Conservation (phyloP, 2,329 filamentous ascomycete genomes). For the Exophiala sp. region DNA sequence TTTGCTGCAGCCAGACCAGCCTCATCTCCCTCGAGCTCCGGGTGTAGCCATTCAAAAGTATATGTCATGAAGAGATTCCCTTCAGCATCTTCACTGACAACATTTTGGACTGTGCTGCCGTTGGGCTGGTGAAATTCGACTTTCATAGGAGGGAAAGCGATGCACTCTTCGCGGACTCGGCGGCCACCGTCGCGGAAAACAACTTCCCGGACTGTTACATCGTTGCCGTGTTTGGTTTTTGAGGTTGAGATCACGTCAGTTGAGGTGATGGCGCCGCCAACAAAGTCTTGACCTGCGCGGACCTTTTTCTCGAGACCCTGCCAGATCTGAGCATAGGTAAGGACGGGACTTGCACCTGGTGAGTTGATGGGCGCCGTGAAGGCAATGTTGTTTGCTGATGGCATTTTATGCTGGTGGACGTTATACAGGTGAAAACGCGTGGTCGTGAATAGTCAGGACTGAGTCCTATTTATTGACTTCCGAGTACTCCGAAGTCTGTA, state of each 20-base stretch:
- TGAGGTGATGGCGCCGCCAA: slow-evolving; percentile 29
- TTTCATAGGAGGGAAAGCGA: slow-evolving; percentile 27
- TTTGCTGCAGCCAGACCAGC: slow-evolving; percentile 12
- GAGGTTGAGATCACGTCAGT: slow-evolving; percentile 25
- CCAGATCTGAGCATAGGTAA: slow-evolving; percentile 39
- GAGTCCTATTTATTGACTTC: no score
- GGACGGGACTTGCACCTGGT: slow-evolving; percentile 27
- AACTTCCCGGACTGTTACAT: slow-evolving; percentile 29
- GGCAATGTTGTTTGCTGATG: slow-evolving; percentile 34
- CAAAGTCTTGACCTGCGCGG: slow-evolving; percentile 30
- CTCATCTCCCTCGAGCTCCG: slow-evolving; percentile 24
- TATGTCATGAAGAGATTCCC: slow-evolving; percentile 41
- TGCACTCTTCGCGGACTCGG: slow-evolving; percentile 27
- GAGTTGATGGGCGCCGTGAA: slow-evolving; percentile 40
- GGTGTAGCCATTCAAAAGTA: slow-evolving; percentile 40
- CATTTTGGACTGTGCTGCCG: slow-evolving; percentile 31
- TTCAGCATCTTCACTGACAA: slow-evolving; percentile 33
- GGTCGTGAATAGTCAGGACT: no score
- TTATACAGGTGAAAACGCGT: no score
- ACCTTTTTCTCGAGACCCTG: slow-evolving; percentile 32
- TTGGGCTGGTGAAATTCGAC: slow-evolving; percentile 30
- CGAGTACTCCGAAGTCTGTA: no score
- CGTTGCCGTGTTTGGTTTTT: slow-evolving; percentile 18
- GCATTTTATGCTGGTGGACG: background rate
- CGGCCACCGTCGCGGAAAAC: slow-evolving; percentile 28